Percentiles rank a stretch among this genome's conserved stretches.
phyloP scores from a whole-genome alignment of 176 grass and related monocot genomes.

The Juncus inflexus region DNA sequence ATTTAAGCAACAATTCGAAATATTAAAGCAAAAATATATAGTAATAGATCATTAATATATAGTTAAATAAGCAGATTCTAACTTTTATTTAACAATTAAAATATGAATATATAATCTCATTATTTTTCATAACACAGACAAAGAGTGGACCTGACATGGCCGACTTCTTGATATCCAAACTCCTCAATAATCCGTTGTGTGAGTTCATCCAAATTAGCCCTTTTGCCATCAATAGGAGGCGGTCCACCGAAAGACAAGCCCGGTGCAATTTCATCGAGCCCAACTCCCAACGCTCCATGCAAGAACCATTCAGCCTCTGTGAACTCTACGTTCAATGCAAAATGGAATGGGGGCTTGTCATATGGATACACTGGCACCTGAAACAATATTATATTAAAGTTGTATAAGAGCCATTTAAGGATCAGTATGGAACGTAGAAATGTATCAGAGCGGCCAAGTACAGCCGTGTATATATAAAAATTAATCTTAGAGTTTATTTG shows the following conservation, averaged over 20 bases:
- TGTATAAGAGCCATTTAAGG: not conserved
- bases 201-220: constrained; percentile 46
- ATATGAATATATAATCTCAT: not conserved
- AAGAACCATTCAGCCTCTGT: constrained; percentile 66
- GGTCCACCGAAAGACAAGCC: constrained; percentile 49
- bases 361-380: constrained; percentile 44
- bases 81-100: not conserved
- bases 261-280: constrained; percentile 60
- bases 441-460: not conserved
- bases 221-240: constrained; percentile 56
- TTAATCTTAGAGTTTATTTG: no score
- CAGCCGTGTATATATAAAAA: constrained; percentile 9
- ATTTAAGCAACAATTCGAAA: no score
- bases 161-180: constrained; percentile 74
- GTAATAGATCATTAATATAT: no score
- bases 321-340: constrained; percentile 75
- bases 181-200: constrained; percentile 43
- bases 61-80: no score
- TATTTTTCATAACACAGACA: not conserved
- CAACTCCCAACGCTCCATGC: constrained; percentile 38
- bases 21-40: no score
- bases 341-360: constrained; percentile 54
- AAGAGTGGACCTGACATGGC: constrained; percentile 49
- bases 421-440: not conserved
- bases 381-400: not conserved